Evolutionary conservation across 169 alveolate species (phyloP).

Genomic region (Plasmodium vinckei): DNA sequence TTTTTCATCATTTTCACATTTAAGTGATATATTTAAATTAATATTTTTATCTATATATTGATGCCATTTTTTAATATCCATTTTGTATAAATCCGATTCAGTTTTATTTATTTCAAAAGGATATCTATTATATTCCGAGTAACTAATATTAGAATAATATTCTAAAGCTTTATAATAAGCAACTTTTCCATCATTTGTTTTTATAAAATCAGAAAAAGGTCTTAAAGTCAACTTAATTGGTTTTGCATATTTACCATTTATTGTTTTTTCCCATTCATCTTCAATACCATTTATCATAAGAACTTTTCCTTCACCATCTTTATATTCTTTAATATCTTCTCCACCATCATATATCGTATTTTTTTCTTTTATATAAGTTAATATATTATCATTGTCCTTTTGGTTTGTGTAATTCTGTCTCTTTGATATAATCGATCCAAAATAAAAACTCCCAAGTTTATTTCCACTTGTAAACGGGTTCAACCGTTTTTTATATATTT

Average conservation of each 20-base stretch:
- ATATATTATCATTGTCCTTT: slow-evolving; percentile 4
- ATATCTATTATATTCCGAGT: slow-evolving; percentile 44
- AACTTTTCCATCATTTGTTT: slow-evolving; percentile 40
- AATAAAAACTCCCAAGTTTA: slow-evolving; percentile 4
- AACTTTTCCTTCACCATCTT: slow-evolving; percentile 2
- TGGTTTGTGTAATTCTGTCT: too few species aligned
- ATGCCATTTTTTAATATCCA: slow-evolving; percentile 50
- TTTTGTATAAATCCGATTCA: slow-evolving; percentile 49
- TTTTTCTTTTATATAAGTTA: slow-evolving; percentile 36
- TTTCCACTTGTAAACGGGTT: slow-evolving; percentile 25
- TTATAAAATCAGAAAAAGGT: slow-evolving; percentile 69
- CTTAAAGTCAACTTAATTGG: slow-evolving; percentile 58
- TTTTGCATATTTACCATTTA: slow-evolving; percentile 45
- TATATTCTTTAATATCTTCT: neutral
- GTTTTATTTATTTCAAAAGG: slow-evolving; percentile 33
- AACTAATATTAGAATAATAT: slow-evolving; percentile 59
- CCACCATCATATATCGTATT: slow-evolving; percentile 47
- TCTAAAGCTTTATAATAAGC: slow-evolving; percentile 68
- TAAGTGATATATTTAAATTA: slow-evolving; percentile 47
- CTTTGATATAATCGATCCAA: slow-evolving; percentile 49
- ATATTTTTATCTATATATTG: slow-evolving; percentile 67
- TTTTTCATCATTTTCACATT: slow-evolving; percentile 46
- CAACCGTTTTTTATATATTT: slow-evolving; percentile 31
- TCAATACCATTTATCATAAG: neutral
- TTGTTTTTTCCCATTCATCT: slow-evolving; percentile 45